phyloP scores from a whole-genome alignment of 202 grass and related monocot genomes.

The Zoysia matrella region DNA sequence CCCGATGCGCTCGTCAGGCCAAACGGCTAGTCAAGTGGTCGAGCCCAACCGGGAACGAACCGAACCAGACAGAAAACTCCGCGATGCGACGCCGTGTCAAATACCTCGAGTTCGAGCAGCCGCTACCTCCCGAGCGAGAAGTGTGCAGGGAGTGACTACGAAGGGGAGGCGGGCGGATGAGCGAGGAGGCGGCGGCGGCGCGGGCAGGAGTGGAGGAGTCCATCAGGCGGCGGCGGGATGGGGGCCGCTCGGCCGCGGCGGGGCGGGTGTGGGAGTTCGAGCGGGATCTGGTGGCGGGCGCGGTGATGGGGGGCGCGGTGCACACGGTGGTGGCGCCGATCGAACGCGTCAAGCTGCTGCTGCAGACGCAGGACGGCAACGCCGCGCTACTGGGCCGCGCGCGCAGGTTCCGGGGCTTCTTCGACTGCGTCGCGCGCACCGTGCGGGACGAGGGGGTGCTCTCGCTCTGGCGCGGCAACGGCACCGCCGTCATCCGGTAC shows the following conservation, averaged over 20 bases:
- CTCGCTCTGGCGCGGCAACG: slow-evolving; percentile 97
- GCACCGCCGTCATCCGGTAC: slow-evolving; percentile 91
- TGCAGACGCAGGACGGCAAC: slow-evolving; percentile 99
- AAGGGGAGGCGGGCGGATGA: slow-evolving; percentile 37
- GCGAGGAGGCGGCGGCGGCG: slow-evolving; percentile 45
- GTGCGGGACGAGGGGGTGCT: slow-evolving; percentile 87
- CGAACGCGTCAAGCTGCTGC: slow-evolving; percentile 95
- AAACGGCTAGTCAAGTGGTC: background rate
- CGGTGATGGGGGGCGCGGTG: slow-evolving; percentile 88
- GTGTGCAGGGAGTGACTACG: slow-evolving; percentile 7
- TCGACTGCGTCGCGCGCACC: slow-evolving; percentile 85
- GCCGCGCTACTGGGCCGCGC: slow-evolving; percentile 68
- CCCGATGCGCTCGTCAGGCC: background rate
- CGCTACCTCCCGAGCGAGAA: background rate
- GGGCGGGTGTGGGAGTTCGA: slow-evolving; percentile 77
- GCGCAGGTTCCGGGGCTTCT: slow-evolving; percentile 77
- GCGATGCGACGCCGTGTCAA: background rate
- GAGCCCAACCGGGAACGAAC: slow-evolving; percentile 8
- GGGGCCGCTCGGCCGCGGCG: background rate
- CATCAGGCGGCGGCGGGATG: slow-evolving; percentile 35
- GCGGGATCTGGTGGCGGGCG: slow-evolving; percentile 91
- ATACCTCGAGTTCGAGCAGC: too few relatives aligned
- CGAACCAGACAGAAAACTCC: background rate
- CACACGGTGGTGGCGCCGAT: slow-evolving; percentile 99
- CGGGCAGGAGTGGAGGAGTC: slow-evolving; percentile 44